Base-by-base conservation (phyloP, 352 stramenopile species). In the Peronosclerospora sorghi region DNA sequence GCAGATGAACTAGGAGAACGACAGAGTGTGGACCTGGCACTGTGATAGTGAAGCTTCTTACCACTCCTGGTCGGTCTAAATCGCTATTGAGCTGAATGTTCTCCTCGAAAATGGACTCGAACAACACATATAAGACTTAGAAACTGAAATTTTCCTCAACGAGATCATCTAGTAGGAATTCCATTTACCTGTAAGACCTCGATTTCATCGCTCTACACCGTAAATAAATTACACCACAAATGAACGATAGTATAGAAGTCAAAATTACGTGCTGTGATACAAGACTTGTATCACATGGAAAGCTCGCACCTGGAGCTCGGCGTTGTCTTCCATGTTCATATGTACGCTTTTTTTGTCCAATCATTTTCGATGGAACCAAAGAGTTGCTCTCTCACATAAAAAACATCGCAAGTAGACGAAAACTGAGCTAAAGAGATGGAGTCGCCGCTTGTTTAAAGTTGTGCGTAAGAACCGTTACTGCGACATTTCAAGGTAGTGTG, bases 71-170 rank as follows among this genome's bases (percentile, higher is more conserved):
- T 34, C 73, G 53, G 34, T 81, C 69, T 35, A 70, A 70, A 37
- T 68, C 60, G 2, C 32, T 51, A 20, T 79, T 74, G 10, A 86
- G 56, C 51, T 66, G 42, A 41, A 91, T 59, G 13, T 83, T 62
- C 26, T 77, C 59, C 39, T 80, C 73, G 35, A 85, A 91, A 32
- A 91, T 91, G 35, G 73, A 81, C 79, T 91, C 27, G 8, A 21
- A 18, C 14, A 35, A 8, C 0, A 24, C 14, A 35, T 6, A n/a
- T 23, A 32, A 10, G n/a, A 18, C 26, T 34, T 34, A 9, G 28
- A 34, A 34, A 13, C 5, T 13, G 10, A 15, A 5, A 34, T 9
- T 15, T 15, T 13, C 4, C 9, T 13, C n/a, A 13, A 13, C 5
- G 4, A 17, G 28, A 34, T 15, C 28, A 15, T 5, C 28, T 26